phyloP scores from a whole-genome alignment of 140 eudicot genomes.

The Cichorium intybus region DNA sequence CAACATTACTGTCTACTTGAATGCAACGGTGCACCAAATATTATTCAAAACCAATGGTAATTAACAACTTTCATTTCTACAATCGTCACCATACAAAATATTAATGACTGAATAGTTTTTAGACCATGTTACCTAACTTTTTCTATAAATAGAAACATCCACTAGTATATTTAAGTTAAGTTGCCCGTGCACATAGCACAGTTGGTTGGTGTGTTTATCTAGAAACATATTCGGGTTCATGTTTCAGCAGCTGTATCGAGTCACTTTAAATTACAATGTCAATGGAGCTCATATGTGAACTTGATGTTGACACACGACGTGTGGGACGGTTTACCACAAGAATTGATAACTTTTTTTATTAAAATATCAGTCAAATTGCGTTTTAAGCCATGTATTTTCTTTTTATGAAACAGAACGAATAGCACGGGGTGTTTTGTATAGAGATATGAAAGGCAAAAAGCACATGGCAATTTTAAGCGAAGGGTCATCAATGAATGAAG shows the following conservation, averaged over 20 bases:
- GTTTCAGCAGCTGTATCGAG: too few species aligned
- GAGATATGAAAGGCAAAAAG: conserved; percentile 41
- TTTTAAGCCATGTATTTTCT: background rate
- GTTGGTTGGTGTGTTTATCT: background rate
- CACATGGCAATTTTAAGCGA: conserved; percentile 52
- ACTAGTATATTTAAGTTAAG: too few species aligned
- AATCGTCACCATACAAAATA: background rate
- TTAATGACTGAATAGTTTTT: background rate
- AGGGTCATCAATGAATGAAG: conserved; percentile 50
- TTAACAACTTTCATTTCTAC: background rate
- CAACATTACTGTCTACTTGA: conserved; percentile 43
- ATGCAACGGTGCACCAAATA: conserved; percentile 60
- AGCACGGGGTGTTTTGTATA: conserved; percentile 61
- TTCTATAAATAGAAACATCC: background rate
- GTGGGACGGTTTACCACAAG: too few species aligned
- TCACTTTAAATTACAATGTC: too few species aligned
- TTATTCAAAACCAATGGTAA: conserved; percentile 45
- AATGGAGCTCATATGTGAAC: too few species aligned
- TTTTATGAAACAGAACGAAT: conserved; percentile 28
- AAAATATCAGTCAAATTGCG: too few species aligned
- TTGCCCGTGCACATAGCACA: too few species aligned
- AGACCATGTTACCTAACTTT: background rate
- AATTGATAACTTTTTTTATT: too few species aligned
- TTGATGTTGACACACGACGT: too few species aligned
- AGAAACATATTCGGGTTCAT: too few species aligned